These are phyloP conservation scores for Macrotyloma uniflorum DNA, from an alignment of 306 rosid species.

Conservation along the genomic window DNA sequence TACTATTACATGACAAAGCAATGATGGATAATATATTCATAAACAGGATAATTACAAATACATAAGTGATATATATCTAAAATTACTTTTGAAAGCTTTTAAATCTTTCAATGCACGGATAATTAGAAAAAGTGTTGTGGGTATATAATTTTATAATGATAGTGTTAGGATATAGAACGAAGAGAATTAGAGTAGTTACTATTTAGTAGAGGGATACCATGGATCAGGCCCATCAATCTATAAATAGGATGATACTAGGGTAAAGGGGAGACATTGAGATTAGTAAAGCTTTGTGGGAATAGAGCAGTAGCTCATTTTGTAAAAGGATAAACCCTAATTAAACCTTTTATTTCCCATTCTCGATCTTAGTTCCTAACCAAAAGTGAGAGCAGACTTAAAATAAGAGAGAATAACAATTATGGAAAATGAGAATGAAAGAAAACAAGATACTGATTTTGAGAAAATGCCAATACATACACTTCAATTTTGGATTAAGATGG, in stretches of 20 bases:
- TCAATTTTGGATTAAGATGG: neutral
- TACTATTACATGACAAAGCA: constrained; percentile 12
- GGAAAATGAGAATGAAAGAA: neutral
- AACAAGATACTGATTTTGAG: neutral
- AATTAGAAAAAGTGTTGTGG: neutral
- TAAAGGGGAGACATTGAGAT: too few species aligned
- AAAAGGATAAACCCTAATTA: too few species aligned
- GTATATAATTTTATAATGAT: neutral
- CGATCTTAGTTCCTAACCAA: too few species aligned
- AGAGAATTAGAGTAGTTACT: too few species aligned
- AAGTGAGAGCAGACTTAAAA: neutral
- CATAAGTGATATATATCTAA: neutral
- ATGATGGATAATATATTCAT: neutral
- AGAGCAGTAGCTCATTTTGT: too few species aligned
- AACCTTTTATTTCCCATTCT: too few species aligned
- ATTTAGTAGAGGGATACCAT: too few species aligned
- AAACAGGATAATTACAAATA: neutral
- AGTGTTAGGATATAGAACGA: too few species aligned
- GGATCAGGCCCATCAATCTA: too few species aligned
- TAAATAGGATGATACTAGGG: too few species aligned
- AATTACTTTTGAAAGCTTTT: neutral
- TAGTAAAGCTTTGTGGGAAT: too few species aligned
- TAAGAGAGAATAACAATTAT: neutral
- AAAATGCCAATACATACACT: neutral
- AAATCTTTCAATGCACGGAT: neutral